phyloP scores from a whole-genome alignment of 495 filamentous ascomycete species.

The Durotheca rogersii region DNA sequence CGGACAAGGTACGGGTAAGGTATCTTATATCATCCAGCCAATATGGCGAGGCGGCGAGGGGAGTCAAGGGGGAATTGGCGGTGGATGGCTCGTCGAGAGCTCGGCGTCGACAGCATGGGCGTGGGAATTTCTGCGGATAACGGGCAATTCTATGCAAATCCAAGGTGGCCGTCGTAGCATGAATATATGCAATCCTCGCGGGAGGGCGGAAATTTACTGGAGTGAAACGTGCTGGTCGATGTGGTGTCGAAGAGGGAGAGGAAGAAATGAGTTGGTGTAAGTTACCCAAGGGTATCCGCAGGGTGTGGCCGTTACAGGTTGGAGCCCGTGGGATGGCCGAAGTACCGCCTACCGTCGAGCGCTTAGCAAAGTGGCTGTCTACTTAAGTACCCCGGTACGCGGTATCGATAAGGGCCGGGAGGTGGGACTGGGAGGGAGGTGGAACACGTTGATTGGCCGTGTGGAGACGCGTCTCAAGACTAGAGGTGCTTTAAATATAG shows the following conservation, averaged over 20 bases:
- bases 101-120: neutral
- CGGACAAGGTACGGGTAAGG: neutral
- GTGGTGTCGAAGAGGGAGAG: too few species aligned
- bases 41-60: conserved; percentile 9
- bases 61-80: conserved; percentile 2
- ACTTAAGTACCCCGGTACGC: too few species aligned
- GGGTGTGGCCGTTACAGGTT: too few species aligned
- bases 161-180: neutral
- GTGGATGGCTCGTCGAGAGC: neutral
- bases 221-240: too few species aligned
- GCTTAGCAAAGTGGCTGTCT: too few species aligned
- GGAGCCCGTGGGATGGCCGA: too few species aligned
- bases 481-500: conserved; percentile 1
- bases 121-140: neutral
- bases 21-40: conserved; percentile 21
- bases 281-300: too few species aligned
- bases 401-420: conserved; percentile 31
- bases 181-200: too few species aligned
- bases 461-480: conserved; percentile 26
- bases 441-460: conserved; percentile 25
- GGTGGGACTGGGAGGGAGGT: too few species aligned
- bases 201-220: too few species aligned
- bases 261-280: too few species aligned
- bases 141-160: neutral
- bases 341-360: too few species aligned